Evolutionary conservation across 2,329 filamentous ascomycete species (phyloP).

Genomic region (Alternaria sp.): DNA sequence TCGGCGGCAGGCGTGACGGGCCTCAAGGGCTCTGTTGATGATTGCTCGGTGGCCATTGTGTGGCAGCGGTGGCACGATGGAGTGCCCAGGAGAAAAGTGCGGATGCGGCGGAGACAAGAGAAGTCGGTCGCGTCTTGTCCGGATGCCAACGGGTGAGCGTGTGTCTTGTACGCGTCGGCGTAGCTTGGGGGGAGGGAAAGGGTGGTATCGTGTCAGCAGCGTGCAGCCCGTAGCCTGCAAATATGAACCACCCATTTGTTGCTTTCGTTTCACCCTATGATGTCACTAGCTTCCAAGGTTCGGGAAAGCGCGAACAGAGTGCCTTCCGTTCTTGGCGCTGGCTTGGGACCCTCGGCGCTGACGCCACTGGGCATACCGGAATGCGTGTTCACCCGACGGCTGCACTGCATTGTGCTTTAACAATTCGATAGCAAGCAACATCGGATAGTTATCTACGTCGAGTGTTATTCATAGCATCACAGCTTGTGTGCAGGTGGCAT

Average conservation of each 20-base stretch:
- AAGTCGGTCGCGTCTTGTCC: slow-evolving; percentile 24
- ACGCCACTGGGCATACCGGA: slow-evolving; percentile 1
- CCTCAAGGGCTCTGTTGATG: slow-evolving; percentile 41
- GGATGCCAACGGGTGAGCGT: slow-evolving; percentile 33
- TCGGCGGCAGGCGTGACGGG: slow-evolving; percentile 18
- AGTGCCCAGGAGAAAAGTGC: not conserved
- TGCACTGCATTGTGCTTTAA: not conserved
- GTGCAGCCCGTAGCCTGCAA: slow-evolving; percentile 11
- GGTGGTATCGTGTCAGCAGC: slow-evolving; percentile 14
- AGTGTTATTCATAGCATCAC: not conserved
- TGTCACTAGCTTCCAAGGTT: slow-evolving; percentile 10
- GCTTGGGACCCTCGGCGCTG: slow-evolving; percentile 7
- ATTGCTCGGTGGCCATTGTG: slow-evolving; percentile 34
- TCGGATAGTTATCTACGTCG: not conserved
- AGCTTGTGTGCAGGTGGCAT: not conserved
- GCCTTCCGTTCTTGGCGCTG: slow-evolving; percentile 7
- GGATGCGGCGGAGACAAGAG: slow-evolving; percentile 19
- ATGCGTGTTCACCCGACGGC: not conserved
- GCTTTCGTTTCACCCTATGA: slow-evolving; percentile 4
- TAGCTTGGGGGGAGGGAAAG: not conserved
- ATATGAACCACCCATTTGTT: slow-evolving; percentile 2
- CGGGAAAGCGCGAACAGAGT: not conserved
- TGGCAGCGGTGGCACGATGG: slow-evolving; percentile 1
- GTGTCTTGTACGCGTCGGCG: slow-evolving; percentile 20
- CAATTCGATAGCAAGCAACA: not conserved